Percentiles rank a stretch among this genome's conserved stretches.
Conservation (phyloP, 441 rosid genomes). For the Macaranga tanarius region DNA sequence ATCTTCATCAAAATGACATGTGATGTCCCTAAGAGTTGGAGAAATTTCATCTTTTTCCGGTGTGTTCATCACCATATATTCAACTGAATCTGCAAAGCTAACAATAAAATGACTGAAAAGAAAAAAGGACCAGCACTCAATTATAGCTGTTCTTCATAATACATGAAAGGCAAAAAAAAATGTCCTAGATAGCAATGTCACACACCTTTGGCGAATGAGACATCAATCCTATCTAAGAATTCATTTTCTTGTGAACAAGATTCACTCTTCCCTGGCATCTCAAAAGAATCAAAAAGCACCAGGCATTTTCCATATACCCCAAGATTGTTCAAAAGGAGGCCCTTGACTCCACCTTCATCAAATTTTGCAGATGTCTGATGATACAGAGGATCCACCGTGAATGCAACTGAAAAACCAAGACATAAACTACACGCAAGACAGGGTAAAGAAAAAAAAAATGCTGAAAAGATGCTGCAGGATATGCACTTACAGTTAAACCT, state of each 20-base stretch:
- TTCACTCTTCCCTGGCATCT: constrained; percentile 69
- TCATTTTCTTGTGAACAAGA: constrained; percentile 42
- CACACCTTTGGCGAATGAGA: constrained; percentile 72
- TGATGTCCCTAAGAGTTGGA: constrained; percentile 62
- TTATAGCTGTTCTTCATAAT: background rate
- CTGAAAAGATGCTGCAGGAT: background rate
- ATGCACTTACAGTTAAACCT: constrained; percentile 63
- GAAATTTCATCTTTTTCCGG: constrained; percentile 62
- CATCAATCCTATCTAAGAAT: constrained; percentile 55
- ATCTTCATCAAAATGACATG: constrained; percentile 62
- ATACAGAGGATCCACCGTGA: constrained; percentile 89
- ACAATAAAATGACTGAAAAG: background rate
- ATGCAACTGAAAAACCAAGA: constrained; percentile 55
- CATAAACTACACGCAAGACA: background rate
- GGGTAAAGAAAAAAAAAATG: background rate
- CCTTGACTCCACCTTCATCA: constrained; percentile 94
- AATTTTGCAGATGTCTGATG: constrained; percentile 93
- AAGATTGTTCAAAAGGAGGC: constrained; percentile 78
- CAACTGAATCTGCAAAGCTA: constrained; percentile 50
- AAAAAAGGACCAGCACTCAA: background rate
- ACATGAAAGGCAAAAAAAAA: background rate
- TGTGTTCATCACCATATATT: constrained; percentile 58
- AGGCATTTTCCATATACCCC: constrained; percentile 83
- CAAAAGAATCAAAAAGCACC: constrained; percentile 82
- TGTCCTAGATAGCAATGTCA: constrained; percentile 9